Base-by-base conservation (phyloP, 768 basidiomycete species). In the Suillus discolor region DNA sequence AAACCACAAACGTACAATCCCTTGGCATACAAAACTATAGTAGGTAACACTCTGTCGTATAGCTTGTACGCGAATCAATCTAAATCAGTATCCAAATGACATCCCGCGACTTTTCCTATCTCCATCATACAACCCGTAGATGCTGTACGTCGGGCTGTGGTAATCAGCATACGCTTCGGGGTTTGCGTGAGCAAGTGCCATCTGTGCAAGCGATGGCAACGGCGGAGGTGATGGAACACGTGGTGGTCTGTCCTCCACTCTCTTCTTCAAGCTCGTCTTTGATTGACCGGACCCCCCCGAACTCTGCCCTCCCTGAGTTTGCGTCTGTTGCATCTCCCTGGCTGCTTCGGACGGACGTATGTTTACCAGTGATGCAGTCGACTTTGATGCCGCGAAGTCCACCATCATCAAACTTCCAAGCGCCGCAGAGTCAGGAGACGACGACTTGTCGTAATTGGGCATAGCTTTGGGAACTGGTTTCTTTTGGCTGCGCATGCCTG, bases 81-180 rank as follows among this genome's bases (percentile, higher is more conserved):
- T 28, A 54, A 23, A 36, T 74, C 64, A 69, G 67, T 69, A 72
- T 9, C 72, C 76, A 34, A 69, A 74, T 20, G 71, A 76, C 23
- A 66, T 54, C 3, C 66, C 69, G 18, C 77, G 70, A 61, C 87
- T 87, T 78, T 85, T 90, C 69, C 86, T 78, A 53, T 88, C 87
- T 34, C 77, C 81, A 62, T 86, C 89, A 71, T 93, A 93, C 68
- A 92, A 69, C 47, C 89, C 89, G 71, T 90, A 93, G 63, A 94
- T 85, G 73, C 92, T 94, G 69, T 93, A 93, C 6, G 92, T 93
- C 20, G 92, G 91, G 71, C 92, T 92, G 67, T 87, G 82, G 67
- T 93, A 93, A 57, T 85, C 85, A 7, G 80, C 84, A 75, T 84
- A 90, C 4, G 82, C 87, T 62, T 88, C 84, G 6, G 85, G 84